These are phyloP conservation scores for Sicyos edulis DNA, from an alignment of 306 rosid genomes.

Conservation along the genomic window DNA sequence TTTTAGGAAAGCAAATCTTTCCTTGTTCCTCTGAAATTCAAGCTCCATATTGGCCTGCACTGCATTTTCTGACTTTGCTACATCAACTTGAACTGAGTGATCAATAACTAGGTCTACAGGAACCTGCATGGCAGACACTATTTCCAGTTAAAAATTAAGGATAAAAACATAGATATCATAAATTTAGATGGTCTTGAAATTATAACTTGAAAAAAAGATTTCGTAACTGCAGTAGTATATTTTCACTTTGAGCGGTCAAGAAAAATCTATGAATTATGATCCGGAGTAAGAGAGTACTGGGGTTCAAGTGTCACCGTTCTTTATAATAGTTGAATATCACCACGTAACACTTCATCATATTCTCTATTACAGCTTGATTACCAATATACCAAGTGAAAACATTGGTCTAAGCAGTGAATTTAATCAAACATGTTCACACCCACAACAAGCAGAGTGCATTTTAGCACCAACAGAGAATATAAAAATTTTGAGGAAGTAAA, in stretches of 20 bases:
- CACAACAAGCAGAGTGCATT: not conserved
- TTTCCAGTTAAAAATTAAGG: conserved; percentile 12
- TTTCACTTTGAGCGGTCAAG: not conserved
- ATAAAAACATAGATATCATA: not conserved
- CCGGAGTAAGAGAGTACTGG: not conserved
- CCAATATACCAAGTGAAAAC: not conserved
- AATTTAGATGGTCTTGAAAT: not conserved
- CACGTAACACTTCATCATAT: not conserved
- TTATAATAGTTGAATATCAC: not conserved
- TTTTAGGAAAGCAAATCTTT: conserved; percentile 86
- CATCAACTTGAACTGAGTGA: conserved; percentile 95
- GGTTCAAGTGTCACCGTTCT: not conserved
- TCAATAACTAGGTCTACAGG: conserved; percentile 94
- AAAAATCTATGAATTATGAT: not conserved
- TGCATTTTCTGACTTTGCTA: conserved; percentile 73
- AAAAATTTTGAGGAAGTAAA: conserved; percentile 1
- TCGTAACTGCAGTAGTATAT: not conserved
- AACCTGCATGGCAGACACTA: conserved; percentile 49
- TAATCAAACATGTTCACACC: not conserved
- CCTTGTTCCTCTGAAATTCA: conserved; percentile 82
- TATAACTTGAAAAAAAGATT: not conserved
- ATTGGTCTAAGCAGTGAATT: not conserved
- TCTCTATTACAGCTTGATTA: not conserved
- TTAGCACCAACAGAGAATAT: not conserved
- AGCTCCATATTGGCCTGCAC: conserved; percentile 90